Evolutionary conservation across 768 basidiomycete species (phyloP), one percentile per base, ranked within the genome.

Genomic region (Mycena floridula): DNA sequence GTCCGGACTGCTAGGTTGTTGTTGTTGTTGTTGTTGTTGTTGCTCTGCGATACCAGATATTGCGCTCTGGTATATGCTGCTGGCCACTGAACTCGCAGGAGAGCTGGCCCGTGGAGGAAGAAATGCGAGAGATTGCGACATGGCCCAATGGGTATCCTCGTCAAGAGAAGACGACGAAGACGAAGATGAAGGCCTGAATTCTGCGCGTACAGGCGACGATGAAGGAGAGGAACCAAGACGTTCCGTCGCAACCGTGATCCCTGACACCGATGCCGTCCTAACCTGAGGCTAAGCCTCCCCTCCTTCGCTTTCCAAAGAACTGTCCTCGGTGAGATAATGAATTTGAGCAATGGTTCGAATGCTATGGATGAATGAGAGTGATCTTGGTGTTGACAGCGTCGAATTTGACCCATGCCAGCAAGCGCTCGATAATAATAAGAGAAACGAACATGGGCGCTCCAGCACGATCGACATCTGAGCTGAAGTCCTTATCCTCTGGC

Each of bases 401-500:
- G 55, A 89, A 85, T 48, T 86, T 80, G 57, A 93, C 87, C 49
- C 83, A 76, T 13, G 86, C 75, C 22, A 93, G 76, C 11, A 93
- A 67, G 23, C 81, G 73, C 56, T 92, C 89, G n/a, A n/a, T n/a
- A n/a, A n/a, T n/a, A 39, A 92, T 81, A 44, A 93, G 73, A 38
- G 77, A 76, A 23, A 90, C 81, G 59, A 93, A 85, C 40, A 93
- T 66, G 13, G 88, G 88, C 21, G 91, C 80, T 15, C 88, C 90
- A 23, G 74, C 73, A 32, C 85, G 82, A 50, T 89, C 83, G 22
- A 63, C 55, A 40, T 85, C 82, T 18, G 59, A 42, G 42, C 62
- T 60, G 21, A 56, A 55, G 15, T 60, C 56, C 32, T 69, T 71
- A 40, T 77, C 76, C 8, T 66, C 65, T 18, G 55, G 53, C 9